Evolutionary conservation across 1,284 basidiomycete genomes (phyloP), one percentile per base, ranked within the genome.

Genomic region (Cutaneotrichosporon cutaneum): DNA sequence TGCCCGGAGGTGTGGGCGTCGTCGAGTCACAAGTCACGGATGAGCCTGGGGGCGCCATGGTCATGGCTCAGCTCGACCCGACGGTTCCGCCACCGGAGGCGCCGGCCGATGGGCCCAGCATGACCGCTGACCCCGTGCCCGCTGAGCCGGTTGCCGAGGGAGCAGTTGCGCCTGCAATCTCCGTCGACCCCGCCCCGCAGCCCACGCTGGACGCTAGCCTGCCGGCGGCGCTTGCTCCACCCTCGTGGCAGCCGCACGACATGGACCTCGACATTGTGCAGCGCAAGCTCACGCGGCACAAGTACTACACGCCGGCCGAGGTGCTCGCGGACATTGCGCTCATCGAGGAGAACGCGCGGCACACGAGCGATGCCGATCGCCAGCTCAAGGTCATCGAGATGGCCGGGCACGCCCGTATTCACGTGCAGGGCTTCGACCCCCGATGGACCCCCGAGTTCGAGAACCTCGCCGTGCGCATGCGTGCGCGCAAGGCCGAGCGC

Each of bases 251-350:
- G 45, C 71, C 75, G 10, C 89, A 86, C 74, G 86, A 94, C 70
- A 87, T 95, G 81, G 92, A 95, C 74, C 83, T 99, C 32, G 95
- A 98, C 73, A 87, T 85, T 68, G 94, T 99, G 85, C 90, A 94
- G 70, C 82, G 85, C 39, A 88, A 92, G 60, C 83, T 99, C 16
- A 92, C 92, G 81, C 88, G 87, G 75, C 88, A 88, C 62, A 87
- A 88, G 59, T 99, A 99, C 77, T 85, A 92, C 39, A 94, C 92
- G 0, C 90, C 91, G 0, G 85, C 87, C 55, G 87, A 91, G 60
- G 96, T 99, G 81, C 83, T 97, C 10, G 86, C 88, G 47, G 96
- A 98, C 72, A 84, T 98, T 58, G 82, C 84, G 55, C 90, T 90
- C 79, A 97, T 99, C 64, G 89, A 94, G 22, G 86, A 89, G 68